These are phyloP conservation scores for Fusarium sp. DNA, from an alignment of 2,329 filamentous ascomycete species.

Conservation along the genomic window DNA sequence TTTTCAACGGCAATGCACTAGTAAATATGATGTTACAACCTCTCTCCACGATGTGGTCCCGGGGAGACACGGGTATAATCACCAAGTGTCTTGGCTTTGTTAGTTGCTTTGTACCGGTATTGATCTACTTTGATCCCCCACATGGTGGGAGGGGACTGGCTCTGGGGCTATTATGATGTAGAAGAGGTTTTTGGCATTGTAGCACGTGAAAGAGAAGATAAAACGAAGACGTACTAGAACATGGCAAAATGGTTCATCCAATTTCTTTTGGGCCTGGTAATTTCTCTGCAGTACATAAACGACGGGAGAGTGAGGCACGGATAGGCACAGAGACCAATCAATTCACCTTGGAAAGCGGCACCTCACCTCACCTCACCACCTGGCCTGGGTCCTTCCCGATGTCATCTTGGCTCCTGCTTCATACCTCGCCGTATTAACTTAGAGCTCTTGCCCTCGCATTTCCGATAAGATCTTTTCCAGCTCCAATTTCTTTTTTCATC, in stretches of 20 bases:
- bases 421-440: slow-evolving; percentile 26
- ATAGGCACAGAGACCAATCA: not conserved
- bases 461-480: not conserved
- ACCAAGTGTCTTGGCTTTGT: slow-evolving; percentile 23
- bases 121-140: not conserved
- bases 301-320: not conserved
- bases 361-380: not conserved
- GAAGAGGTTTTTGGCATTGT: not conserved
- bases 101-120: not conserved
- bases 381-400: not conserved
- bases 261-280: not conserved
- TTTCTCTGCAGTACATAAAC: not conserved
- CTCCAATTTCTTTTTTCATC: not conserved
- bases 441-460: not conserved
- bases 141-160: not conserved
- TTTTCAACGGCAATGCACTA: not conserved
- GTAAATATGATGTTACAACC: not conserved
- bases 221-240: not conserved
- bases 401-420: not conserved
- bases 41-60: slow-evolving; percentile 24
- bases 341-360: not conserved
- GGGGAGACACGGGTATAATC: slow-evolving; percentile 30
- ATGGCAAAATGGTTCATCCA: not conserved
- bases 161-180: not conserved
- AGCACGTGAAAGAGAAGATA: not conserved